These are phyloP conservation scores for Candida bentonensis DNA, from an alignment of 805 yeast species.

Conservation along the genomic window DNA sequence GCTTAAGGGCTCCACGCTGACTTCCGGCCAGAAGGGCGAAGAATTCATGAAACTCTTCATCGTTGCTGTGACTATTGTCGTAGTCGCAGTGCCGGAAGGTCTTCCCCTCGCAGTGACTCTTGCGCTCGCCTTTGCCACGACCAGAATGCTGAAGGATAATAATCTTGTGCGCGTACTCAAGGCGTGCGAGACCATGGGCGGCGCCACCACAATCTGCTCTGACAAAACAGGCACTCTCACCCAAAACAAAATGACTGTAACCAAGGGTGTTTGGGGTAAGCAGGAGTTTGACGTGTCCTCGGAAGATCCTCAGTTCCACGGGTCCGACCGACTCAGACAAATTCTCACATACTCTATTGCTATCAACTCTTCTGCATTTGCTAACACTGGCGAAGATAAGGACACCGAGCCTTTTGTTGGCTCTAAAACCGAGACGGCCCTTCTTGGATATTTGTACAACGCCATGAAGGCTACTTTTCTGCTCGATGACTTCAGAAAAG, in stretches of 20 bases:
- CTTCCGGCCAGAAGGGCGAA: slow-evolving; percentile 68
- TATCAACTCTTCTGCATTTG: slow-evolving; percentile 84
- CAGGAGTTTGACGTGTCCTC: slow-evolving; percentile 24
- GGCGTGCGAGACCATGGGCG: slow-evolving; percentile 98
- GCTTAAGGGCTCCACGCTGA: slow-evolving; percentile 28
- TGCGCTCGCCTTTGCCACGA: slow-evolving; percentile 94
- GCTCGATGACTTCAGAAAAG: slow-evolving; percentile 34
- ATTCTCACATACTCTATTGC: slow-evolving; percentile 43
- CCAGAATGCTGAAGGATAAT: slow-evolving; percentile 94
- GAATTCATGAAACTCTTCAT: slow-evolving; percentile 74
- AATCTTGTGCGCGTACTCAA: slow-evolving; percentile 86
- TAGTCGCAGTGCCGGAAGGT: slow-evolving; percentile 99
- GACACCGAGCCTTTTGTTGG: slow-evolving; percentile 59
- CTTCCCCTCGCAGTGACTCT: slow-evolving; percentile 93
- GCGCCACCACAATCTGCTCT: slow-evolving; percentile 93
- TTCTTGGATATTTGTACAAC: slow-evolving; percentile 52
- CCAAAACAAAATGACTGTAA: slow-evolving; percentile 86
- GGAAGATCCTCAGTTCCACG: not conserved
- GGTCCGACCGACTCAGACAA: slow-evolving; percentile 1
- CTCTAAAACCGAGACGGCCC: slow-evolving; percentile 88
- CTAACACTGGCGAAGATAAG: slow-evolving; percentile 32
- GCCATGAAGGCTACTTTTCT: slow-evolving; percentile 31
- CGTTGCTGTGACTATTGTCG: slow-evolving; percentile 83
- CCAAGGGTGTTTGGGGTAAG: slow-evolving; percentile 53
- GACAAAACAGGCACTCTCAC: slow-evolving; percentile 97